Base-by-base conservation (phyloP, 2,329 filamentous ascomycete genomes). In the Diaporthe ilicicola region DNA sequence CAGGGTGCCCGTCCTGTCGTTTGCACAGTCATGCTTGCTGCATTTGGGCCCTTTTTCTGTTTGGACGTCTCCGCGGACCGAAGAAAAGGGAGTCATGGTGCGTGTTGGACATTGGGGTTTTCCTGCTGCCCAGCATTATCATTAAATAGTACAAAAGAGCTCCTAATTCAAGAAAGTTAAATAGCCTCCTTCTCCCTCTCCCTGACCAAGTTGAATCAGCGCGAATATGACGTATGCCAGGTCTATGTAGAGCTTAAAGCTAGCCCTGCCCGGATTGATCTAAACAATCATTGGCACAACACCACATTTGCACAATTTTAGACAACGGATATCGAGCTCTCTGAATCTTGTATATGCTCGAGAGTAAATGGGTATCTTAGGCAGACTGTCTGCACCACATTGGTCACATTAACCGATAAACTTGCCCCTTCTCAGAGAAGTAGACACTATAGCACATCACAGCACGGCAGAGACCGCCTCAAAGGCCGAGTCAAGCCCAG, bases 91-190 rank as follows among this genome's bases (percentile, higher is more conserved):
- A 34, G 32, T 46, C 17, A 62, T 24, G 27, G 27, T 62, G 39
- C 27, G 24, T 46, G 27, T 48, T 62, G 51, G 51, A 39, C 65
- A 62, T 37, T 50, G 70, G 67, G 67, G 51, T 72, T 70, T 48
- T 24, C 15, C 15, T 64, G 59, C 67, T 55, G 59, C 54, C 53
- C 44, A 46, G 56, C 50, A 51, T 71, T 50, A 70, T 55, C 53
- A 22, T 72, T 64, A 44, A 37, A 64, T 66, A 56, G 55, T 70
- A 70, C 69, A 67, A 56, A 72, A 67, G 53, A 72, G 56, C 55
- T 66, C 24, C 34, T 72, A 72, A 72, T 72, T 34, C 53, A 67
- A 72, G 54, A 70, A 67, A 72, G 67, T 64, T 64, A 64, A 64
- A 64, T 50, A 64, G 44, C 44, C 15, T 50, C 17, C 7, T 24